phyloP scores from a whole-genome alignment of 2,329 filamentous ascomycete species.

The Ceratocystis eucalypticola region DNA sequence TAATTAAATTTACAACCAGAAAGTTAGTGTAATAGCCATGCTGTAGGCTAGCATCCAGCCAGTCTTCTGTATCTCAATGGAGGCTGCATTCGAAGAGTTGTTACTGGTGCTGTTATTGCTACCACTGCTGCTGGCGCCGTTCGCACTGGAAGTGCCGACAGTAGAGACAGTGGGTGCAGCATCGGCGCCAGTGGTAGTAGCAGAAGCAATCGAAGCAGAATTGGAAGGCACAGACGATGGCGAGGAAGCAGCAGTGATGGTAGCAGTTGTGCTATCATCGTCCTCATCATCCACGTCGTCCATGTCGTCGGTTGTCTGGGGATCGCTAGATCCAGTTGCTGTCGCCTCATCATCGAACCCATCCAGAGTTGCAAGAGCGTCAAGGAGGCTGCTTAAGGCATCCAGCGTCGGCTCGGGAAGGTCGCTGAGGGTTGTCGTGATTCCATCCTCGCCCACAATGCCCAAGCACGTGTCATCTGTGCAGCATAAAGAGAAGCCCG shows the following conservation, averaged over 20 bases:
- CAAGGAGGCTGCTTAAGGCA: background rate
- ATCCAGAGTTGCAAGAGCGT: background rate
- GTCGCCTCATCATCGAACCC: background rate
- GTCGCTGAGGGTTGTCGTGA: background rate
- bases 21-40: background rate
- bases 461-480: background rate
- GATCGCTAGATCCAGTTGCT: background rate
- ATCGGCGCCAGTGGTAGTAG: background rate
- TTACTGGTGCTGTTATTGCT: background rate
- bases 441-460: constrained; percentile 9
- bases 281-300: background rate
- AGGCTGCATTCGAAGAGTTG: background rate
- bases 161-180: background rate
- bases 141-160: background rate
- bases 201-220: background rate
- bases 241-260: background rate
- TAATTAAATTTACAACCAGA: background rate
- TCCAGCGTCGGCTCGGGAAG: background rate
- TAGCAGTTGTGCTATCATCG: background rate
- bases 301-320: background rate
- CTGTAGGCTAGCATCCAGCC: background rate
- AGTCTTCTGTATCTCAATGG: background rate
- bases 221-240: background rate
- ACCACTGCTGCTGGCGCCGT: background rate
- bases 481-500: background rate